These are phyloP conservation scores for Tricholoma saponaceum DNA, from an alignment of 768 basidiomycete species.

Conservation along the genomic window DNA sequence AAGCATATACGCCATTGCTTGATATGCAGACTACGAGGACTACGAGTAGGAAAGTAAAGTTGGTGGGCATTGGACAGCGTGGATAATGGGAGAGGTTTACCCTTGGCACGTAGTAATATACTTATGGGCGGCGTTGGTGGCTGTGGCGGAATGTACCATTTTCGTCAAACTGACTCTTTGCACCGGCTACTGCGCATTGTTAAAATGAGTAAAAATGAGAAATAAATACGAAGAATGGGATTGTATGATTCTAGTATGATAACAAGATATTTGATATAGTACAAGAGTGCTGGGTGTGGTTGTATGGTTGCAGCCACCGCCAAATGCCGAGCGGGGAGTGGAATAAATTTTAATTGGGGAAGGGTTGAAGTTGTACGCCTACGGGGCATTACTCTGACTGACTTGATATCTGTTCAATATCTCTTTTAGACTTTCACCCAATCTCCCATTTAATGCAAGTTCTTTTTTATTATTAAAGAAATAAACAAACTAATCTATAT, in stretches of 20 bases:
- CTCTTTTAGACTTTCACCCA: slow-evolving; percentile 31
- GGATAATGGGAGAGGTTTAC: background rate
- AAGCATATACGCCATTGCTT: slow-evolving; percentile 60
- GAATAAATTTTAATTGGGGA: slow-evolving; percentile 26
- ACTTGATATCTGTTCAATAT: too few species aligned
- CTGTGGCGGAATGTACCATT: background rate
- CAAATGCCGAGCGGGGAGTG: slow-evolving; percentile 21
- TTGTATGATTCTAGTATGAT: background rate
- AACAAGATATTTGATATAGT: slow-evolving; percentile 2
- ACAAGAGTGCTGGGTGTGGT: background rate
- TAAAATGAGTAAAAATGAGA: background rate
- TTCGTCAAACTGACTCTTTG: background rate
- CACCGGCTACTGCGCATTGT: background rate
- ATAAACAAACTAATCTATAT: too few species aligned
- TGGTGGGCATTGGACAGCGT: slow-evolving; percentile 26
- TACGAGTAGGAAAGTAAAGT: slow-evolving; percentile 36
- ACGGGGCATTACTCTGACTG: too few species aligned
- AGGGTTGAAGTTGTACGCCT: background rate
- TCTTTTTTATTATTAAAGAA: too few species aligned
- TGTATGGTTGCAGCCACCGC: slow-evolving; percentile 11
- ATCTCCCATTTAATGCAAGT: slow-evolving; percentile 27
- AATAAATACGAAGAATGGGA: background rate
- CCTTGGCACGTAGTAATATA: background rate
- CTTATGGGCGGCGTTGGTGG: background rate
- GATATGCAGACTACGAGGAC: slow-evolving; percentile 50